Base-by-base conservation (phyloP, 352 stramenopile genomes). In the Globisporangium lucens region DNA sequence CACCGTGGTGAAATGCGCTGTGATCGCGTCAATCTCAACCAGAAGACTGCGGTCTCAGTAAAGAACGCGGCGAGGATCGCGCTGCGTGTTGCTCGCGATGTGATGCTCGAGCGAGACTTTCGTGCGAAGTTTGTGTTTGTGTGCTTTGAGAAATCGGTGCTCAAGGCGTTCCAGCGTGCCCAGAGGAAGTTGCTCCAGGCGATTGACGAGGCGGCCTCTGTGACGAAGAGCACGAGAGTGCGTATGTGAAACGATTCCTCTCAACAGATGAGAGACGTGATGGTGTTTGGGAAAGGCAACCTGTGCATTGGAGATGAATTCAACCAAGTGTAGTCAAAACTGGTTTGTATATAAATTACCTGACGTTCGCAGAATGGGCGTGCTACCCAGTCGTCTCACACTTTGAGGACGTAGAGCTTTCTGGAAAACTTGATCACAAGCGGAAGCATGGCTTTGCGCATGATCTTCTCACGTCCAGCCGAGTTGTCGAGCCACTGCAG, bases 401-500 rank as follows among this genome's bases (percentile, higher is more conserved):
- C 24, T 51, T 80, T 78, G 17, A 66, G 57, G 7, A 74, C 66
- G 65, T 94, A 94, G 3, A 94, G 73, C 65, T 89, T 89, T 27
- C 80, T 70, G 3, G 82, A 89, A 35, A 94, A 94, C 24, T 82
- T 82, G 67, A 94, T 91, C 15, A 89, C 86, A 17, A 91, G 53
- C 12, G 83, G 84, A 12, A 89, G 73, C 24, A 74, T 79, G 20
- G 82, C 68, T 49, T 91, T 91, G 29, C 82, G 75, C 71, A 86
- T 75, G 49, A 94, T 80, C 60, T 91, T 91, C 29, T 90, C 83
- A 0, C 86, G 77, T 2, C 84, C 86, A 29, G 68, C 63, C 4
- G 81, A 91, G 68, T 91, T 92, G 63, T 94, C 86, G 15, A 91
- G 58, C 84, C 86, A 94, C 63, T 94, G 86, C 7, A 94, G 71